Percentiles rank a stretch among this genome's conserved stretches.
These are phyloP conservation scores for Tephrocybe sp. DNA, from an alignment of 768 basidiomycete species.

Conservation along the genomic window DNA sequence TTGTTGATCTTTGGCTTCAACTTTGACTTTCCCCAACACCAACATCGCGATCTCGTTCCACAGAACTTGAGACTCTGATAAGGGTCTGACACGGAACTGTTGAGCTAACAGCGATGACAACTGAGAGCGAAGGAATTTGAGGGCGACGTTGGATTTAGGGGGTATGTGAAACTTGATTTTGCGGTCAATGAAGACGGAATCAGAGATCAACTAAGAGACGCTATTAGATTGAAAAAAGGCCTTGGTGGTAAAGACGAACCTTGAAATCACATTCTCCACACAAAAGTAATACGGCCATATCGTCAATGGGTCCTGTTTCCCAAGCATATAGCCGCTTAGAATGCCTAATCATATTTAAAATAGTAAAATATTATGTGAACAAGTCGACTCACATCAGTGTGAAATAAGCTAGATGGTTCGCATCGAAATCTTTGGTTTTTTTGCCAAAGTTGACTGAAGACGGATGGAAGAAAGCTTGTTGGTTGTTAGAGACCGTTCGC, in stretches of 20 bases:
- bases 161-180: conserved; percentile 73
- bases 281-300: conserved; percentile 73
- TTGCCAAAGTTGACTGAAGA: conserved; percentile 86
- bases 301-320: conserved; percentile 90
- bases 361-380: not conserved
- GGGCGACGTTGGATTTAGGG: conserved; percentile 72
- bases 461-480: conserved; percentile 78
- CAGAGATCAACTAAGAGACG: conserved; percentile 59
- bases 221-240: not conserved
- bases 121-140: conserved; percentile 74
- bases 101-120: conserved; percentile 57
- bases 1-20: conserved; percentile 27
- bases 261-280: conserved; percentile 92
- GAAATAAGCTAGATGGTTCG: conserved; percentile 78
- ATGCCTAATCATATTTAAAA: conserved; percentile 54
- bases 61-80: conserved; percentile 53
- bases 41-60: conserved; percentile 76
- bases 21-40: conserved; percentile 54
- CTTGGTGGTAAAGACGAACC: conserved; percentile 28
- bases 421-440: conserved; percentile 66
- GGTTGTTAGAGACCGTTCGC: conserved; percentile 81
- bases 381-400: conserved; percentile 73
- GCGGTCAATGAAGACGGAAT: conserved; percentile 75
- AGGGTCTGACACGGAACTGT: conserved; percentile 60
- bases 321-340: conserved; percentile 91